phyloP scores from a whole-genome alignment of 306 rosid species.

The Leucaena leucocephala region DNA sequence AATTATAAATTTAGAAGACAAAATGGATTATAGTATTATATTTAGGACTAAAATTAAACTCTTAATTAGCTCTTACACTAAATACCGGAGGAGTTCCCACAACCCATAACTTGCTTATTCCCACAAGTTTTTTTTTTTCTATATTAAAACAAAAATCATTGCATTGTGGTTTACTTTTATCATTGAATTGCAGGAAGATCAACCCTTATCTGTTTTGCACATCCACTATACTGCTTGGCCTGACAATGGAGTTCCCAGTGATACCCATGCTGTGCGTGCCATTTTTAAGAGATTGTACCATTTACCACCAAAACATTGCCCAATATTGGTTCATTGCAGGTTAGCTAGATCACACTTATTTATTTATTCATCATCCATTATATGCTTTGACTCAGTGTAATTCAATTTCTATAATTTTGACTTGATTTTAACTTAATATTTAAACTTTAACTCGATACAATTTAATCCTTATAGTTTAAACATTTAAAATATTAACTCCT shows the following conservation, averaged over 20 bases:
- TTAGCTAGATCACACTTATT: conserved; percentile 35
- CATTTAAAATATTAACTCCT: too few relatives aligned
- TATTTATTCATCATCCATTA: too few relatives aligned
- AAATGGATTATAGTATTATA: too few relatives aligned
- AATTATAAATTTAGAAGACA: too few relatives aligned
- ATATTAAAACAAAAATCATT: conserved; percentile 23
- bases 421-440: too few relatives aligned
- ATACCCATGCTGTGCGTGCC: conserved; percentile 75
- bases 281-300: conserved; percentile 65
- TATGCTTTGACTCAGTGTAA: too few relatives aligned
- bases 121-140: neutral
- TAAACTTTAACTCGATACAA: too few relatives aligned
- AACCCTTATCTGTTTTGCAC: conserved; percentile 70
- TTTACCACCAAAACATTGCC: conserved; percentile 70
- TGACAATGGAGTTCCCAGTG: conserved; percentile 87
- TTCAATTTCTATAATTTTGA: too few relatives aligned
- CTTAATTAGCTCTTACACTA: too few relatives aligned
- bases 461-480: too few relatives aligned
- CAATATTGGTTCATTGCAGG: conserved; percentile 95
- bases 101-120: neutral
- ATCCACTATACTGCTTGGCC: conserved; percentile 93
- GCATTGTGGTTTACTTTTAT: conserved; percentile 20
- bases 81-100: too few relatives aligned
- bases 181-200: conserved; percentile 55
- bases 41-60: too few relatives aligned